These are phyloP conservation scores for Straminergon stramineum DNA, from an alignment of 225 moss, liverwort and hornwort genomes.

Conservation along the genomic window DNA sequence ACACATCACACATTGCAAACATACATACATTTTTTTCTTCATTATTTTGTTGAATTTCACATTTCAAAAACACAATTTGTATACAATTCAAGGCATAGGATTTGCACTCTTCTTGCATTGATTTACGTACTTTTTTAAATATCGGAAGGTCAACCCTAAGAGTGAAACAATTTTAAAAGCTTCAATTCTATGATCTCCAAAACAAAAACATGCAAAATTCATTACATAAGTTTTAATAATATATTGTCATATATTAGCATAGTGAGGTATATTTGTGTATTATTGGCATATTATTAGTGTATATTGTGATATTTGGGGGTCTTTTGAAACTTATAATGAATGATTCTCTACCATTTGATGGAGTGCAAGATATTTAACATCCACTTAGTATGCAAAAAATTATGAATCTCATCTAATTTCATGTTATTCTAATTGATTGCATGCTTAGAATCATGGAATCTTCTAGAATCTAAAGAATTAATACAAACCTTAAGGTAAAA, in stretches of 20 bases:
- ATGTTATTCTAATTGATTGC: neutral
- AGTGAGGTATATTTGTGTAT: neutral
- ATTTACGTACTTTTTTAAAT: neutral
- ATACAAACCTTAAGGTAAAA: neutral
- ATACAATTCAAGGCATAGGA: fast-evolving
- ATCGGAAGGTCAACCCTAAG: neutral
- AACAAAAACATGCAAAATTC: neutral
- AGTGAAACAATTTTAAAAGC: neutral
- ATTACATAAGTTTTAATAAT: neutral
- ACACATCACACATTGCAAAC: neutral
- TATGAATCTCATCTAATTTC: neutral
- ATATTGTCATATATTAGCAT: neutral
- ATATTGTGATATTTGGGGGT: neutral
- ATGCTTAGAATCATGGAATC: neutral
- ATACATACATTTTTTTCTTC: neutral
- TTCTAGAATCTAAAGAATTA: neutral
- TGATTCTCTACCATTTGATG: neutral
- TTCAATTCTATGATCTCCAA: neutral
- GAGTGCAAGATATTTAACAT: neutral
- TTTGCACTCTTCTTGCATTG: neutral
- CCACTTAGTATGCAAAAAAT: neutral
- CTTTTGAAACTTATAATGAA: neutral
- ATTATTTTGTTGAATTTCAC: neutral
- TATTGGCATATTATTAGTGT: neutral
- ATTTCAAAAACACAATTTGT: neutral